Conservation (phyloP, 495 filamentous ascomycete genomes). For the Aspergillus sclerotioniger region DNA sequence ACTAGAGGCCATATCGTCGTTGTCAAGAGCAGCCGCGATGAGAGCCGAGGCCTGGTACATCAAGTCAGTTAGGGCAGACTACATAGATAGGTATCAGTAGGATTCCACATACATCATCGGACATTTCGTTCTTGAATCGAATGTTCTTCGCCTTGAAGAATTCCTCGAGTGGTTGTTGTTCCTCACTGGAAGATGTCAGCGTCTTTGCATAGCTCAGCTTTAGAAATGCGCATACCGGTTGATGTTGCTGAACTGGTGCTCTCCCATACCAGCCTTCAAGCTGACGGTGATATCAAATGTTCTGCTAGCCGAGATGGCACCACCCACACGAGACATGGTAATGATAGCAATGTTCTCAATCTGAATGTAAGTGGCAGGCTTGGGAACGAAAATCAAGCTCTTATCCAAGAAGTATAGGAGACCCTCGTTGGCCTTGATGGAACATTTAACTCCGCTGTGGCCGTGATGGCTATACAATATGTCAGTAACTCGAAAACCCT, state of each 20-base stretch:
- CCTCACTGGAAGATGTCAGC: conserved; percentile 58
- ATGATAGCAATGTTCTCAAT: conserved; percentile 86
- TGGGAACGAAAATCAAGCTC: conserved; percentile 98
- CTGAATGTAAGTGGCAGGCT: conserved; percentile 93
- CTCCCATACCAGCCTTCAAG: conserved; percentile 71
- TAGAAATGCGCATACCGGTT: conserved; percentile 61
- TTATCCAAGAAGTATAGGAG: conserved; percentile 97
- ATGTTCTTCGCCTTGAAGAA: conserved; percentile 94
- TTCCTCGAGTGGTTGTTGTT: conserved; percentile 89
- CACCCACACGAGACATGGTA: conserved; percentile 93
- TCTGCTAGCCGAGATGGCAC: conserved; percentile 86
- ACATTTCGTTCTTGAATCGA: conserved; percentile 95
- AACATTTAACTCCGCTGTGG: conserved; percentile 96
- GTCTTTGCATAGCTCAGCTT: conserved; percentile 2
- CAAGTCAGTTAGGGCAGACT: conserved; percentile 4
- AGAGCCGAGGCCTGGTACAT: conserved; percentile 52
- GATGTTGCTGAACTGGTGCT: conserved; percentile 98
- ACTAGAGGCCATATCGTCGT: conserved; percentile 73
- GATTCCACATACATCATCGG: conserved; percentile 56
- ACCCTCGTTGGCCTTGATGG: conserved; percentile 97
- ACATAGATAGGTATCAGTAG: neutral
- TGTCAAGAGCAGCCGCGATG: conserved; percentile 75
- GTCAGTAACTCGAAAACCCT: conserved; percentile 3
- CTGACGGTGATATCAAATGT: conserved; percentile 96
- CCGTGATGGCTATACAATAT: conserved; percentile 67